phyloP scores from a whole-genome alignment of 176 grass and related monocot genomes.

The Olyra latifolia region DNA sequence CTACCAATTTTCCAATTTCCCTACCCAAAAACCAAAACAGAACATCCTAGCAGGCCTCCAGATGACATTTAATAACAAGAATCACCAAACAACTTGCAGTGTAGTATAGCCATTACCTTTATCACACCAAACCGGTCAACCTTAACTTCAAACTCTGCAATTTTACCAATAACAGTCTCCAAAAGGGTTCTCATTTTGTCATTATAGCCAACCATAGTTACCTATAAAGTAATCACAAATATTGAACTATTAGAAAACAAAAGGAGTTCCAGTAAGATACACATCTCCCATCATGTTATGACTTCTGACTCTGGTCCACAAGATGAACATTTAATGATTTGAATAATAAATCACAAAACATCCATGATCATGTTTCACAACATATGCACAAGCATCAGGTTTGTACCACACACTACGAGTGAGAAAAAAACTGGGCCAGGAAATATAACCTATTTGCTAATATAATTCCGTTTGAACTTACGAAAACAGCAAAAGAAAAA shows the following conservation, averaged over 20 bases:
- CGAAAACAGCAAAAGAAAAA: background rate
- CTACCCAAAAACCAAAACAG: conserved; percentile 1
- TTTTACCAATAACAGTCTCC: conserved; percentile 82
- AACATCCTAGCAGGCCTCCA: background rate
- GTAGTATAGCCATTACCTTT: conserved; percentile 58
- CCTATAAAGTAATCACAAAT: conserved; percentile 46
- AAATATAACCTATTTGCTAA: conserved; percentile 1
- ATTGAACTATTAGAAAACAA: conserved; percentile 16
- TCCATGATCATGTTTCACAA: background rate
- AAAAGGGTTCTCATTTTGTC: conserved; percentile 96
- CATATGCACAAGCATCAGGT: background rate
- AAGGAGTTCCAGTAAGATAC: background rate
- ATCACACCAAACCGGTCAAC: conserved; percentile 88
- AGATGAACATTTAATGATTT: background rate
- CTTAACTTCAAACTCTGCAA: conserved; percentile 82
- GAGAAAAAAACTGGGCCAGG: background rate
- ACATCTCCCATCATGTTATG: conserved; percentile 17
- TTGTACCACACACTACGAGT: background rate
- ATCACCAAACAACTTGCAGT: conserved; percentile 34
- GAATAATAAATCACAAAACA: conserved; percentile 10
- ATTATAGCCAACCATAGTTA: conserved; percentile 90
- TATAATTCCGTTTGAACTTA: background rate
- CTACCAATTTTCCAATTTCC: background rate
- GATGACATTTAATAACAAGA: conserved; percentile 18
- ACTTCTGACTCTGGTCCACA: conserved; percentile 5